Evolutionary conservation across 164 flowering plant genomes (phyloP).

Genomic region (Magnolia sinica): DNA sequence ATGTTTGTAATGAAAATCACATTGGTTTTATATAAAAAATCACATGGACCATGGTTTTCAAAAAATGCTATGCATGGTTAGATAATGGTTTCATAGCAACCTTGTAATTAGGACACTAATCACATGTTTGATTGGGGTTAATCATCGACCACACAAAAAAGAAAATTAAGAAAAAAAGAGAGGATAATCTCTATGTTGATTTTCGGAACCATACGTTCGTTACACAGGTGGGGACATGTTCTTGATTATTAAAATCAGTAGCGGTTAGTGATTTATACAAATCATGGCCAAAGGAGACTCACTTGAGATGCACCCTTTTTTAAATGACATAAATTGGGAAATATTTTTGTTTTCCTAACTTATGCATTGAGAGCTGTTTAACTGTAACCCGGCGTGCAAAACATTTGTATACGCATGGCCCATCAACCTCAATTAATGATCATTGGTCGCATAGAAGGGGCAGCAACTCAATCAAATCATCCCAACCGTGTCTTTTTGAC

Average conservation of each 20-base stretch:
- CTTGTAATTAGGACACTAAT: neutral
- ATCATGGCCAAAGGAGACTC: neutral
- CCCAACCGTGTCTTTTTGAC: no score
- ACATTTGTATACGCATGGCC: no score
- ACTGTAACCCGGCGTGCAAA: no score
- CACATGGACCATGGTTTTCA: slow-evolving; percentile 7
- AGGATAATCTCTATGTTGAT: neutral
- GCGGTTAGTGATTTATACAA: neutral
- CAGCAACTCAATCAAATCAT: no score
- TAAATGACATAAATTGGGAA: neutral
- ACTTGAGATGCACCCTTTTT: neutral
- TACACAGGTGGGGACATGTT: neutral
- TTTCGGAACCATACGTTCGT: neutral
- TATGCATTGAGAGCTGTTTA: no score
- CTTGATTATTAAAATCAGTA: no score
- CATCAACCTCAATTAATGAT: no score
- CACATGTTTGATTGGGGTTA: neutral
- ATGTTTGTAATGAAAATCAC: neutral
- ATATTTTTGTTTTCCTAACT: no score
- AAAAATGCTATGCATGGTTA: neutral
- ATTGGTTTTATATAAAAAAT: neutral
- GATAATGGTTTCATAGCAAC: neutral
- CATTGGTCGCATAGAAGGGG: no score
- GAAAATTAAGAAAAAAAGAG: neutral
- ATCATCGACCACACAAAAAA: neutral